phyloP scores from a whole-genome alignment of 2,329 filamentous ascomycete genomes.

The Westerdykella sp. region DNA sequence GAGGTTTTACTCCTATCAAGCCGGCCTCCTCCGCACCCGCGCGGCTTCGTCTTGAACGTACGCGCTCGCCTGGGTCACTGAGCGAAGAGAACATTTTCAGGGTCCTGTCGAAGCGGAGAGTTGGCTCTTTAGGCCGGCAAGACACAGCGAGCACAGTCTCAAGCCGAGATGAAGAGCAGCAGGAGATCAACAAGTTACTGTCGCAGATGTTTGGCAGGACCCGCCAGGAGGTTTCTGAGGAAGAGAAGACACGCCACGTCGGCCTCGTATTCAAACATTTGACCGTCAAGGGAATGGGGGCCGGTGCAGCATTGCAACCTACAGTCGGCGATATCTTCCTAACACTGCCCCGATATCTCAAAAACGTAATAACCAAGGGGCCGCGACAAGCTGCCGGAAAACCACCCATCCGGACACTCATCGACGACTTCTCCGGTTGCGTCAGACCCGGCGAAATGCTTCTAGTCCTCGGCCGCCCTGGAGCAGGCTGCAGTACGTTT shows the following conservation, averaged over 20 bases:
- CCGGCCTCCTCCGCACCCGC: slow-evolving; percentile 8
- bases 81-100: slow-evolving; percentile 51
- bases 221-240: slow-evolving; percentile 59
- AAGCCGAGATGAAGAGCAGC: slow-evolving; percentile 32
- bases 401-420: slow-evolving; percentile 57
- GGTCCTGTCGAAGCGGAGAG: slow-evolving; percentile 46
- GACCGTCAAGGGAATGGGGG: slow-evolving; percentile 55
- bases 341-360: slow-evolving; percentile 50
- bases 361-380: slow-evolving; percentile 45
- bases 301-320: slow-evolving; percentile 57
- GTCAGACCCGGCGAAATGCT: slow-evolving; percentile 69
- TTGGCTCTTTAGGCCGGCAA: slow-evolving; percentile 25
- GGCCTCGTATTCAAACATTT: slow-evolving; percentile 62
- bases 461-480: slow-evolving; percentile 62
- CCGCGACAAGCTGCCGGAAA: slow-evolving; percentile 40
- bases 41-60: slow-evolving; percentile 16
- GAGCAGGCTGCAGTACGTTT: slow-evolving; percentile 64
- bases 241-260: slow-evolving; percentile 63
- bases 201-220: slow-evolving; percentile 64
- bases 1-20: slow-evolving; percentile 18
- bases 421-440: slow-evolving; percentile 61
- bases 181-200: slow-evolving; percentile 56
- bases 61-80: slow-evolving; percentile 25
- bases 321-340: slow-evolving; percentile 57
- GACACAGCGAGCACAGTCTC: slow-evolving; percentile 20